Evolutionary conservation across 2,329 filamentous ascomycete genomes (phyloP).

Genomic region (Stachybotrys chartarum): DNA sequence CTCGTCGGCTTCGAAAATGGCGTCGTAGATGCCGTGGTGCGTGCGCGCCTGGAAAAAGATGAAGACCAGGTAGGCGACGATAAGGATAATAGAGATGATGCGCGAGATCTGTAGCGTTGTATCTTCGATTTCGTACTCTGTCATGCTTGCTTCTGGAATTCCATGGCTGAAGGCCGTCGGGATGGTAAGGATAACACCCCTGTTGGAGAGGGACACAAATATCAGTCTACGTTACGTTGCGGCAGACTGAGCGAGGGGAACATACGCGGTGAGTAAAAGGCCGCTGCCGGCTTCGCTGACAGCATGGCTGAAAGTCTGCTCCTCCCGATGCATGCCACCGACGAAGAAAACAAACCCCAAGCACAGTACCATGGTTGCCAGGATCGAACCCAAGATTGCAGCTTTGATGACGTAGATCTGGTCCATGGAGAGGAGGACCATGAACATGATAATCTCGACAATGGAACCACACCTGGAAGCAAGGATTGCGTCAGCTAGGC

Average conservation of each 20-base stretch:
- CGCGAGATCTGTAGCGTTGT: constrained; percentile 62
- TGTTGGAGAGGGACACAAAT: constrained; percentile 4
- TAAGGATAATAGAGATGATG: constrained; percentile 61
- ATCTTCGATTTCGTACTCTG: constrained; percentile 31
- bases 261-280: constrained; percentile 69
- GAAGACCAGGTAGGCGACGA: constrained; percentile 61
- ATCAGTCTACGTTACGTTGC: constrained; percentile 1
- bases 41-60: constrained; percentile 69
- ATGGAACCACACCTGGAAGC: constrained; percentile 53
- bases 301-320: constrained; percentile 65
- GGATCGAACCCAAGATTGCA: constrained; percentile 74
- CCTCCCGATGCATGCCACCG: constrained; percentile 61
- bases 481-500: constrained; percentile 4
- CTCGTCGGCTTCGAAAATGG: constrained; percentile 66
- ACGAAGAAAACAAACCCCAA: constrained; percentile 74
- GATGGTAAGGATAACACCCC: constrained; percentile 30
- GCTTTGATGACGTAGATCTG: constrained; percentile 70
- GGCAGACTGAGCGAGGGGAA: constrained; percentile 26
- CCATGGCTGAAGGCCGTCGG: constrained; percentile 50
- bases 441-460: constrained; percentile 78
- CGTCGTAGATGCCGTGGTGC: constrained; percentile 71
- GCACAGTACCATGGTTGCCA: constrained; percentile 76
- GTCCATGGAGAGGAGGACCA: constrained; percentile 55
- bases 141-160: constrained; percentile 19
- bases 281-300: constrained; percentile 75